Base-by-base conservation (phyloP, 192 early-diverging fungal genomes). In the Gonapodya sp. region DNA sequence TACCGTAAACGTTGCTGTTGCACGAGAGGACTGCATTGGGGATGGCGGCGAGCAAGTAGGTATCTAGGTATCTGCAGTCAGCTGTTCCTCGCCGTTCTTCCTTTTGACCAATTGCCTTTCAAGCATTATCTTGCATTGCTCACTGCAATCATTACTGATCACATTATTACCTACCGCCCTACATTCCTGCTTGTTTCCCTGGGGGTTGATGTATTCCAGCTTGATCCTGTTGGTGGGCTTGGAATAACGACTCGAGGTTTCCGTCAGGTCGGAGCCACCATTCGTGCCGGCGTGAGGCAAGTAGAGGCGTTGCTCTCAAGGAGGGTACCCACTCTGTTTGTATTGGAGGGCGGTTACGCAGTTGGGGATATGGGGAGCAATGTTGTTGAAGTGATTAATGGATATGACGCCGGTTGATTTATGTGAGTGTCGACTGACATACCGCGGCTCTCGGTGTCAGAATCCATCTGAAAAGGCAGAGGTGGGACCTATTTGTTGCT, bases 1-100 rank as follows among this genome's bases (percentile, higher is more conserved):
- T 81, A 93, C 92, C 78, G 82, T 93, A 36, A 93, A 93, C 83
- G 81, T 93, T 31, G 91, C 92, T 8, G 81, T 93, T 32, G 80
- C 83, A 18, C 35, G 86, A 33, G 85, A 86, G 32, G 92, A 90
- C 31, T 86, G 86, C 0, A 84, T 93, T 79, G 89, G 86, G 16
- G 85, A 89, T 30, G 46, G 24, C 46, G 46, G 46, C 8, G 46
- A 64, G 24, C 8, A 64, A 24, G 46, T 64, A 24, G 24, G 8
- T 64, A 16, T 8, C 24, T 64, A 16, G 8, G 8, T 24, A 8
- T 16, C 8, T 64, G 46, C 8, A 16, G 8, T 64, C 46, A 64
- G 8, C 8, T 64, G 8, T 16, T 64, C 24, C 8, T 8, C 8
- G 46, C 8, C 46, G 8, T 64, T 64, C 46, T 16, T 16, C 46